Evolutionary conservation across 164 flowering plant genomes (phyloP), one percentile per base, ranked within the genome.

Genomic region (Vitis amurensis): DNA sequence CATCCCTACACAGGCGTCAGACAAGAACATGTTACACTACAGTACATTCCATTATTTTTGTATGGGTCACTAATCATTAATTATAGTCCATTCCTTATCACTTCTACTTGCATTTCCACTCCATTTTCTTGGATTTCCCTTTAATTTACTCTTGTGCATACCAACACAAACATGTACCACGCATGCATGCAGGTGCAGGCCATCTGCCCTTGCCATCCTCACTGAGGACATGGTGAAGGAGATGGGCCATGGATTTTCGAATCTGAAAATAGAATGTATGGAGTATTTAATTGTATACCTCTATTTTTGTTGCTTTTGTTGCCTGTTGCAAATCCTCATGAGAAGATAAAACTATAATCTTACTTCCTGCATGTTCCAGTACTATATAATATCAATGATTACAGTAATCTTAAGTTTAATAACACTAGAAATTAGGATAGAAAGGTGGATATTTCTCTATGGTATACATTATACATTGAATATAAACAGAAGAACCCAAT

Each of bases 301-400:
- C 61, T 74, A 67, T 50, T 76, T 65, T 60, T 63, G 55, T 64
- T 55, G 70, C 52, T 76, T 65, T 60, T 63, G 59, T 64, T 55
- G 70, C 52, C 31, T 55, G 74, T 73, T 16, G 79, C 72, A 77
- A 52, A 63, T 68, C 76, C 56, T 55, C 68, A 19, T 62, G 52
- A 52, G 76, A 70, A 75, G 73, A 69, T 52, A 70, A 68, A 63
- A 69, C 44, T 9, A 71, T 17, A 51, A 50, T 63, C 67, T 72
- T 76, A 63, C 68, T 61, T 64, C 80, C 81, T 76, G 81, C 78
- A 71, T 8, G 63, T 67, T 63, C 72, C 74, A 68, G 59, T 14
- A 57, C 48, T 63, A 69, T 73, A 64, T 0, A 73, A 52, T 60
- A 67, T 49, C 23, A 51, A 58, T 9, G 27, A 48, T 56, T 23